Conservation (phyloP, 805 yeast genomes). For the Zygosaccharomyces rouxii region DNA sequence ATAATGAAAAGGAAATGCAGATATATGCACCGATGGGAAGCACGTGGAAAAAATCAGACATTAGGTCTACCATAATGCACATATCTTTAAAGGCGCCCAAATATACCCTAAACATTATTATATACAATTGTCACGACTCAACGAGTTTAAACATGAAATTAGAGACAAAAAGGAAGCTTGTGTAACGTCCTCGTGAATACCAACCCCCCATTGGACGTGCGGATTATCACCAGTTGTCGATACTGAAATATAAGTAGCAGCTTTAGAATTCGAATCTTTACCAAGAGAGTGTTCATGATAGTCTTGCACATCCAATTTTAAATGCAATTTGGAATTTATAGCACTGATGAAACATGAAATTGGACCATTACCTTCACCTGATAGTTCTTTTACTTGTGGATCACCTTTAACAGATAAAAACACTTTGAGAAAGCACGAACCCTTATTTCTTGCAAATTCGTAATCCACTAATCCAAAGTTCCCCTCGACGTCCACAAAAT, state of each 20-base stretch:
- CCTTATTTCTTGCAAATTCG: slow-evolving; percentile 35
- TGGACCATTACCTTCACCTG: slow-evolving; percentile 74
- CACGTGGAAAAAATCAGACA: no score
- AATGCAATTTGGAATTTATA: slow-evolving; percentile 46
- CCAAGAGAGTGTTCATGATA: slow-evolving; percentile 74
- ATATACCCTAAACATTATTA: no score
- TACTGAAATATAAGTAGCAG: slow-evolving; percentile 68
- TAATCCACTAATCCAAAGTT: slow-evolving; percentile 40
- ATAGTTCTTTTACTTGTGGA: slow-evolving; percentile 35
- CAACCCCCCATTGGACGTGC: slow-evolving; percentile 77
- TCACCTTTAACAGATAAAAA: slow-evolving; percentile 39
- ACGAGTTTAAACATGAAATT: slow-evolving; percentile 53
- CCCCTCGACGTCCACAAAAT: slow-evolving; percentile 43
- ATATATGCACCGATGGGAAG: no score
- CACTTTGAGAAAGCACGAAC: slow-evolving; percentile 41
- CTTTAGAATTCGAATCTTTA: slow-evolving; percentile 62
- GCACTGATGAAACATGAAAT: slow-evolving; percentile 71
- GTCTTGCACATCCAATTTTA: slow-evolving; percentile 56
- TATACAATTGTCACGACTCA: neutral
- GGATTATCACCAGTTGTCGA: slow-evolving; percentile 43
- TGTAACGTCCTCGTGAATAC: slow-evolving; percentile 84
- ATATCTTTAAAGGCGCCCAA: neutral
- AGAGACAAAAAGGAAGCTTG: slow-evolving; percentile 74
- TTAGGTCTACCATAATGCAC: no score
- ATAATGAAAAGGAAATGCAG: neutral